A percentile compares a stretch with the other conserved stretches of the same genome.
Conservation (phyloP, 2,329 filamentous ascomycete species). For the Cercospora beticola region DNA sequence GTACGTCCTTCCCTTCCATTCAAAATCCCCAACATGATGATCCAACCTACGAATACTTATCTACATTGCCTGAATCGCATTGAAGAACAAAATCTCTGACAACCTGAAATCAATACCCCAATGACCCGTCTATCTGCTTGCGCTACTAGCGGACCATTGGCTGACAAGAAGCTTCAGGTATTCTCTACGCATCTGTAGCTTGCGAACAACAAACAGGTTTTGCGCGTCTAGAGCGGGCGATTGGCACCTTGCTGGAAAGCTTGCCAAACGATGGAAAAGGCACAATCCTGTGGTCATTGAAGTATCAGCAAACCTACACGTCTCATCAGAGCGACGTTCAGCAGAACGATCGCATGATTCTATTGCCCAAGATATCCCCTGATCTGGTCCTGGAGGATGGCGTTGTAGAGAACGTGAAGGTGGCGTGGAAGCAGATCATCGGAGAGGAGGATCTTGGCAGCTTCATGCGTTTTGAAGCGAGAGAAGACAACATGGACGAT, state of each 20-base stretch:
- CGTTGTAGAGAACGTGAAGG: constrained; percentile 64
- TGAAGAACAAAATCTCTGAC: constrained; percentile 88
- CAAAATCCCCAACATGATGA: constrained; percentile 70
- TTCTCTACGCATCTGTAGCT: constrained; percentile 57
- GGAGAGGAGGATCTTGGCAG: constrained; percentile 51
- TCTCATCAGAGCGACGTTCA: constrained; percentile 33
- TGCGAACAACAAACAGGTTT: constrained; percentile 39
- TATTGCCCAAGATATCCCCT: constrained; percentile 55
- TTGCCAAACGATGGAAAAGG: constrained; percentile 40
- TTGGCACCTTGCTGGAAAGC: constrained; percentile 46
- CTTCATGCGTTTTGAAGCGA: constrained; percentile 77
- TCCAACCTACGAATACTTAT: constrained; percentile 85
- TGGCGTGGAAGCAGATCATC: constrained; percentile 67
- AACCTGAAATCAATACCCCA: constrained; percentile 66
- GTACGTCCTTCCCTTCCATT: constrained; percentile 61
- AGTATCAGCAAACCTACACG: constrained; percentile 50
- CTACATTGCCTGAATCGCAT: constrained; percentile 98
- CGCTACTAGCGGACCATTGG: not conserved
- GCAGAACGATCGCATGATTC: constrained; percentile 39
- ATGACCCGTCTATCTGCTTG: not conserved
- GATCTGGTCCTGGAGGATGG: constrained; percentile 74
- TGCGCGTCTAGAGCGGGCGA: constrained; percentile 42
- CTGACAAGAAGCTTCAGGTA: constrained; percentile 44
- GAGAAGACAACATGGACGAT: constrained; percentile 23
- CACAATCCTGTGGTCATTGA: constrained; percentile 52